Conservation (phyloP, 345 rosid genomes). For the Rhizophora mangle region DNA sequence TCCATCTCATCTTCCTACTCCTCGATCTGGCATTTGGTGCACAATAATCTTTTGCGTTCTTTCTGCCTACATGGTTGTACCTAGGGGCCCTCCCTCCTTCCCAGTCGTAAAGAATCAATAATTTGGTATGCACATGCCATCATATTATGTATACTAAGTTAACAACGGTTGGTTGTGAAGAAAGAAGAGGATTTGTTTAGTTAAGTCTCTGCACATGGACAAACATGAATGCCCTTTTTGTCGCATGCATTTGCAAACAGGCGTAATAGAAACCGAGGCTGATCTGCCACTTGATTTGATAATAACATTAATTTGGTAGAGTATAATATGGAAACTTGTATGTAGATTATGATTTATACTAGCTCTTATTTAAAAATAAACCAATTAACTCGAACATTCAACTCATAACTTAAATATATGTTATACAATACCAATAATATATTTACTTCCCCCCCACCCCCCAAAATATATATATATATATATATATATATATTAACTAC, state of each 20-base stretch:
- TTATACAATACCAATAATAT: too few species aligned
- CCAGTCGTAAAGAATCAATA: conserved; percentile 25
- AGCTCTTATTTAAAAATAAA: too few species aligned
- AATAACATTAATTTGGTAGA: too few species aligned
- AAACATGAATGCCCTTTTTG: conserved; percentile 17
- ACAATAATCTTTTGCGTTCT: conserved; percentile 13
- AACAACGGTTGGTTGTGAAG: background rate
- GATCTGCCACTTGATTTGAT: too few species aligned
- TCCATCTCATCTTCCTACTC: background rate
- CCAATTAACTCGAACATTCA: too few species aligned
- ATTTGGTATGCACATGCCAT: conserved; percentile 28
- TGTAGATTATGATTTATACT: too few species aligned
- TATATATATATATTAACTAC: too few species aligned
- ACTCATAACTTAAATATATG: too few species aligned
- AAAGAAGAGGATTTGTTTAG: conserved; percentile 5
- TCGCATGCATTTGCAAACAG: background rate
- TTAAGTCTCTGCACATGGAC: conserved; percentile 23
- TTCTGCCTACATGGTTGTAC: conserved; percentile 22
- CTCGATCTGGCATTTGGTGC: conserved; percentile 13
- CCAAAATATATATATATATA: too few species aligned
- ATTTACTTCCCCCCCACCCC: too few species aligned
- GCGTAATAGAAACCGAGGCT: too few species aligned
- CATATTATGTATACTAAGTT: background rate
- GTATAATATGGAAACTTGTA: too few species aligned
- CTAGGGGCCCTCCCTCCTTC: conserved; percentile 5